Evolutionary conservation across 2,329 filamentous ascomycete genomes (phyloP), one percentile per base, ranked within the genome.

Genomic region (Fusarium cyanostomum): DNA sequence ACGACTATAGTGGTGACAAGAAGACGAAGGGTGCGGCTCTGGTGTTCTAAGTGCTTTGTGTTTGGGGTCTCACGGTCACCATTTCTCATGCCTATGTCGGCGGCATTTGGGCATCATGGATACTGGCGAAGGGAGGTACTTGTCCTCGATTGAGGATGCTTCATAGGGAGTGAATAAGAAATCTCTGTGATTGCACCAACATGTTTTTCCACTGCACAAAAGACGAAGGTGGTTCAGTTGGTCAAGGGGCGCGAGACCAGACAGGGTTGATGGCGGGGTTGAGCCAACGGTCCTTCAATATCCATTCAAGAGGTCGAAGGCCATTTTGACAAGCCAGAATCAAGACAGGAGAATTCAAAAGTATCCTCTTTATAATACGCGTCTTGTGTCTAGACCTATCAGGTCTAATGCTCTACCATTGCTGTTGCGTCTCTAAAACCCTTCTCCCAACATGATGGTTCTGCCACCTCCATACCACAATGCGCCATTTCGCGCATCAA

Each of bases 11-110:
- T 90, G 95, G 95, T 89, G 95, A 99, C 91, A 99, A 99, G 94
- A 99, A 99, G 92, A 99, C 95, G 77, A 99, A 99, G 93, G 95
- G 95, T 91, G 95, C 95, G 77, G 95, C 95, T 83, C 89, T 99
- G 79, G 95, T 99, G 78, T 99, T 99, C 89, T 99, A 97, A 90
- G 84, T 86, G 82, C 79, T 77, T 82, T 82, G 77, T 72, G 73
- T 72, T 74, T 76, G 71, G 74, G 73, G 73, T 66, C 62, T 66
- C 42, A 66, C 62, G 62, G 62, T 75, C 73, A 77, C 72, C 75
- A 74, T 75, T 74, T 75, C 73, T 77, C 71, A 74, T 77, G 75
- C 73, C 77, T 79, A 73, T 78, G 73, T 79, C 77, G 76, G 73
- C 75, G 77, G 74, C 74, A 76, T 77, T 73, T 71, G 77, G 79